Evolutionary conservation across 441 rosid species (phyloP).

Genomic region (Bruguiera hainesii): DNA sequence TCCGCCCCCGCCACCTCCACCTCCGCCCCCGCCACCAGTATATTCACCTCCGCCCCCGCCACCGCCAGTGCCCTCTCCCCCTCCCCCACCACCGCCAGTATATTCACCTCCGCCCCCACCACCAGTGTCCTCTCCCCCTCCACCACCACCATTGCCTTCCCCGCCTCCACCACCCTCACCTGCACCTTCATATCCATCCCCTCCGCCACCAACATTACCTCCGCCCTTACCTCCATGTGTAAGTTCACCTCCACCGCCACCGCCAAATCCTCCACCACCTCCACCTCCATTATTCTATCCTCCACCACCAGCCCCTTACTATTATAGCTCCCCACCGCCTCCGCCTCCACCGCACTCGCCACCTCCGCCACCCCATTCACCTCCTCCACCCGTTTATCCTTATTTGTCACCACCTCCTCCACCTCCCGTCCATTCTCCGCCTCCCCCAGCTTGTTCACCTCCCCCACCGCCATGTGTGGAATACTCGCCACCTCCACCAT

Average conservation of each 20-base stretch:
- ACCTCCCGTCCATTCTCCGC: constrained; percentile 31
- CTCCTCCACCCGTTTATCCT: constrained; percentile 30
- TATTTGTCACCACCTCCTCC: constrained; percentile 37
- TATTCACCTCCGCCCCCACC: constrained; percentile 28
- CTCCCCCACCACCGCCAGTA: constrained; percentile 25
- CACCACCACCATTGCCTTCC: constrained; percentile 32
- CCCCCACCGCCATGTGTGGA: constrained; percentile 37
- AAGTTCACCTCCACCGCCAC: constrained; percentile 35
- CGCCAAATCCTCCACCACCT: constrained; percentile 38
- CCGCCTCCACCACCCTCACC: constrained; percentile 27
- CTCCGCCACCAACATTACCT: constrained; percentile 36
- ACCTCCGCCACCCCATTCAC: constrained; percentile 36
- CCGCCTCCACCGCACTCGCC: constrained; percentile 37
- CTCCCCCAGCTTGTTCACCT: constrained; percentile 26
- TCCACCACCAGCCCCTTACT: constrained; percentile 30
- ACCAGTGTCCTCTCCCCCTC: constrained; percentile 30
- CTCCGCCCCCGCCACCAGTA: constrained; percentile 37
- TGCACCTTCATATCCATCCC: constrained; percentile 13
- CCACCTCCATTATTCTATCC: constrained; percentile 37
- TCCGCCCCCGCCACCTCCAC: constrained; percentile 20
- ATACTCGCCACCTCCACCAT: constrained; percentile 40
- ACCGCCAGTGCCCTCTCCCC: constrained; percentile 25
- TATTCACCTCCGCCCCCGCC: constrained; percentile 34
- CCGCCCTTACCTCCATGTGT: constrained; percentile 18
- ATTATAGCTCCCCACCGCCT: constrained; percentile 23